Conservation (phyloP, 2,329 filamentous ascomycete species). For the Daldinia sp. region DNA sequence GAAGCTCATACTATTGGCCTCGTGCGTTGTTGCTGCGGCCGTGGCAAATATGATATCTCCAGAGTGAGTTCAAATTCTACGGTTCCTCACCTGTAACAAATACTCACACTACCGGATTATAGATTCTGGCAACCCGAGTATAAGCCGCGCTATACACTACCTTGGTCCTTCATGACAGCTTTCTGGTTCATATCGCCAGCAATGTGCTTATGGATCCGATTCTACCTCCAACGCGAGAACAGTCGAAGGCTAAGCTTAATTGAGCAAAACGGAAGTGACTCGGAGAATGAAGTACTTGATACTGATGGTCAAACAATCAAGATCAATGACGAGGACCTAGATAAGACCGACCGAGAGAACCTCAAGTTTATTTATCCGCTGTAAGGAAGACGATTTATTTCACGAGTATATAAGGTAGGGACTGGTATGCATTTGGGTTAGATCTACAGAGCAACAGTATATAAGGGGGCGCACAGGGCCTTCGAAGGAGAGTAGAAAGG, state of each 20-base stretch:
- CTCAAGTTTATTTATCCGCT: not conserved
- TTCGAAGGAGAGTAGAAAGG: too few relatives aligned
- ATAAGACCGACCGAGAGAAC: not conserved
- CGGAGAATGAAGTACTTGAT: not conserved
- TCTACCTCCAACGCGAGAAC: not conserved
- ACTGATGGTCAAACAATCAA: not conserved
- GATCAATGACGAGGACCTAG: not conserved
- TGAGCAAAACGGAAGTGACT: not conserved
- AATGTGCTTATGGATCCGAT: not conserved
- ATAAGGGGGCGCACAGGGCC: too few relatives aligned
- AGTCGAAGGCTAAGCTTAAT: not conserved
- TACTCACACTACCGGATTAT: not conserved
- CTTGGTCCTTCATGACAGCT: not conserved
- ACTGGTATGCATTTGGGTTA: too few relatives aligned
- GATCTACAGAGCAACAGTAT: too few relatives aligned
- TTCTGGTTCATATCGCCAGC: not conserved
- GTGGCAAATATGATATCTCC: slow-evolving; percentile 5
- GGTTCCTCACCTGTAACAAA: not conserved
- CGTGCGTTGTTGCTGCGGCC: not conserved
- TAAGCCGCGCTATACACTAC: not conserved
- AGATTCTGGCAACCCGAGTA: not conserved
- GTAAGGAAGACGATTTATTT: not conserved
- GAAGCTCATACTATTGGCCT: not conserved
- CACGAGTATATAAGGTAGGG: too few relatives aligned
- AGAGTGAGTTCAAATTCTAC: not conserved